Evolutionary conservation across 257 asterid species (phyloP).

Genomic region (Phtheirospermum japonicum): DNA sequence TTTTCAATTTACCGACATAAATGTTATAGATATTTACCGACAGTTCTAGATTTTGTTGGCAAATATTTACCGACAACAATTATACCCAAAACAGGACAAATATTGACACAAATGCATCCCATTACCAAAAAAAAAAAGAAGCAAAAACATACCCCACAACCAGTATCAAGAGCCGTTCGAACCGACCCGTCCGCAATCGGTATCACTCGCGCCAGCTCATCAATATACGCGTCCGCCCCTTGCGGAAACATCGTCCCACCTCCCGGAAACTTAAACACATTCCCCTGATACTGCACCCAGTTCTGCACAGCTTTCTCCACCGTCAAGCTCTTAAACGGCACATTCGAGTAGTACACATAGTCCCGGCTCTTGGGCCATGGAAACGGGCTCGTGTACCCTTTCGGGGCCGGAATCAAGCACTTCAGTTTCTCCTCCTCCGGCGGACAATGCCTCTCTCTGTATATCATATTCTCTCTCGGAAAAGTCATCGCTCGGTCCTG

Average conservation of each 20-base stretch:
- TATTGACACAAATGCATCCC: not conserved
- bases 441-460: constrained; percentile 92
- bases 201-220: constrained; percentile 71
- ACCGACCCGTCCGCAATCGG: constrained; percentile 70
- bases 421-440: constrained; percentile 65
- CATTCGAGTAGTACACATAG: constrained; percentile 80
- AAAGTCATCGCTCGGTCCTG: constrained; percentile 90
- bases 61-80: too few relatives aligned
- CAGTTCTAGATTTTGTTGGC: too few relatives aligned
- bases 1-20: too few relatives aligned
- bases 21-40: too few relatives aligned
- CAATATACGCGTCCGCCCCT: constrained; percentile 87
- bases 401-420: constrained; percentile 85
- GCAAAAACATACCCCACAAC: constrained; percentile 74
- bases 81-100: not conserved
- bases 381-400: constrained; percentile 75
- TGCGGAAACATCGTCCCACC: constrained; percentile 98
- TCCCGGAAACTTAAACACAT: constrained; percentile 87
- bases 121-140: not conserved
- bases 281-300: constrained; percentile 84
- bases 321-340: constrained; percentile 77
- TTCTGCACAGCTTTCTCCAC: constrained; percentile 88
- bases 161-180: constrained; percentile 89
- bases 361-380: constrained; percentile 98
- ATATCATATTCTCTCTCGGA: constrained; percentile 84